A percentile compares a stretch with the other conserved stretches of the same genome.
Evolutionary conservation across 2,329 filamentous ascomycete genomes (phyloP).

Genomic region (Aureobasidium lini): DNA sequence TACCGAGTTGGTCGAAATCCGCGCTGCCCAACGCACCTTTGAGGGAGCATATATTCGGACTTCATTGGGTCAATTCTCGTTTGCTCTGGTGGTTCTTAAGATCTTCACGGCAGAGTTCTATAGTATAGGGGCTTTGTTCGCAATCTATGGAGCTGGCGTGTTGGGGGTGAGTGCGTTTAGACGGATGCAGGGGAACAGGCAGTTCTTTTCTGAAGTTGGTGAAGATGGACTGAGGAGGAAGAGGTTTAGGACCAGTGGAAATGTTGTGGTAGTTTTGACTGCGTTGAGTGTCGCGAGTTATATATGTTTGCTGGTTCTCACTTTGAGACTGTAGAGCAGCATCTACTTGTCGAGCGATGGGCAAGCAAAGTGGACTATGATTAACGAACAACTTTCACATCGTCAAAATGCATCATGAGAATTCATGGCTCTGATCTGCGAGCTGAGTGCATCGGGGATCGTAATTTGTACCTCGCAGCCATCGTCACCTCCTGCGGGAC

Average conservation of each 20-base stretch:
- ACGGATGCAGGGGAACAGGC: constrained; percentile 82
- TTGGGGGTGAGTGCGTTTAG: constrained; percentile 77
- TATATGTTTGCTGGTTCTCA: constrained; percentile 52
- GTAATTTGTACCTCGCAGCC: no score
- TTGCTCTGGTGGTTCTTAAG: constrained; percentile 87
- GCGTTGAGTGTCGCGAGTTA: constrained; percentile 57
- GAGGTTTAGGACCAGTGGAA: constrained; percentile 56
- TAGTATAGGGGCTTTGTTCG: constrained; percentile 87
- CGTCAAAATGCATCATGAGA: background rate
- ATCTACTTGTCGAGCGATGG: background rate
- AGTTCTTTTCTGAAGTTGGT: constrained; percentile 70
- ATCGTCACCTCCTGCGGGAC: background rate
- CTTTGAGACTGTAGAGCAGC: constrained; percentile 37
- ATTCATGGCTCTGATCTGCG: no score
- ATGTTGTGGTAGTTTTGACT: constrained; percentile 57
- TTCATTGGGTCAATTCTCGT: constrained; percentile 88
- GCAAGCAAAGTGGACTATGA: background rate
- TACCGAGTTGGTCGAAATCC: constrained; percentile 85
- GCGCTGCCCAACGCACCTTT: constrained; percentile 91
- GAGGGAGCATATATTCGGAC: constrained; percentile 96
- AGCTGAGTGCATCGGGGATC: background rate
- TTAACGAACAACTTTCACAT: background rate
- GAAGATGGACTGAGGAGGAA: constrained; percentile 54
- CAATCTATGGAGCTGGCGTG: constrained; percentile 80
- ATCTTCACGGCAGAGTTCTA: constrained; percentile 98